Conservation (phyloP, 164 flowering plant species). For the Magnolia sinica region DNA sequence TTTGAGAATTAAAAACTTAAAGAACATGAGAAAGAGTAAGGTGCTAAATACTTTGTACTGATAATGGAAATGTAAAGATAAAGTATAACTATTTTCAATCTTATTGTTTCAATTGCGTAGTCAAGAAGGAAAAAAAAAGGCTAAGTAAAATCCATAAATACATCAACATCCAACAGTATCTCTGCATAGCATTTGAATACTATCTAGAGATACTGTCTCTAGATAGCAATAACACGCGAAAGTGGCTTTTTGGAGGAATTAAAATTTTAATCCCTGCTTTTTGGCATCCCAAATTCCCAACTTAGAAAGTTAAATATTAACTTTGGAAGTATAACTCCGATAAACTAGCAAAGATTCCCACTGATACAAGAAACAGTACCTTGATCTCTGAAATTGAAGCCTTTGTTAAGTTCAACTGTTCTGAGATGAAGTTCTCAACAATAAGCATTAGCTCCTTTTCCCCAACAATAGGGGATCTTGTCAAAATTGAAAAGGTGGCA, state of each 20-base stretch:
- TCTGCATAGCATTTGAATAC: background rate
- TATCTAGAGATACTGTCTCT: background rate
- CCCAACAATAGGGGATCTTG: constrained; percentile 30
- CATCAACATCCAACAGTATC: too few species aligned
- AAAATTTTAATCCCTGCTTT: background rate
- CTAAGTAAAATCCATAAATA: too few species aligned
- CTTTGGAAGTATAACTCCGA: background rate
- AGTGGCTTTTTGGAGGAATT: background rate
- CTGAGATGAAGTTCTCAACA: constrained; percentile 52
- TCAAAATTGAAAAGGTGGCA: constrained; percentile 41
- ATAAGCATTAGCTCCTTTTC: constrained; percentile 33
- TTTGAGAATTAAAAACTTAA: constrained; percentile 10
- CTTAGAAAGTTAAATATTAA: background rate
- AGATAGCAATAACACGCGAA: background rate
- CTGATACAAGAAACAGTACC: constrained; percentile 37
- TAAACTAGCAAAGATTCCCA: background rate
- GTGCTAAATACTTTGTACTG: background rate
- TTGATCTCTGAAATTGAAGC: constrained; percentile 55
- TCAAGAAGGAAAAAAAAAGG: too few species aligned
- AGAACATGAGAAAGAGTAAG: background rate
- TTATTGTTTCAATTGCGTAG: too few species aligned
- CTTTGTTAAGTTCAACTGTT: constrained; percentile 50
- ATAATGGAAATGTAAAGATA: too few species aligned
- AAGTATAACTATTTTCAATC: too few species aligned
- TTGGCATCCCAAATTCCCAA: background rate